Evolutionary conservation across 2,329 filamentous ascomycete species (phyloP), one percentile per base, ranked within the genome.

Genomic region (Aspergillus alliaceus): DNA sequence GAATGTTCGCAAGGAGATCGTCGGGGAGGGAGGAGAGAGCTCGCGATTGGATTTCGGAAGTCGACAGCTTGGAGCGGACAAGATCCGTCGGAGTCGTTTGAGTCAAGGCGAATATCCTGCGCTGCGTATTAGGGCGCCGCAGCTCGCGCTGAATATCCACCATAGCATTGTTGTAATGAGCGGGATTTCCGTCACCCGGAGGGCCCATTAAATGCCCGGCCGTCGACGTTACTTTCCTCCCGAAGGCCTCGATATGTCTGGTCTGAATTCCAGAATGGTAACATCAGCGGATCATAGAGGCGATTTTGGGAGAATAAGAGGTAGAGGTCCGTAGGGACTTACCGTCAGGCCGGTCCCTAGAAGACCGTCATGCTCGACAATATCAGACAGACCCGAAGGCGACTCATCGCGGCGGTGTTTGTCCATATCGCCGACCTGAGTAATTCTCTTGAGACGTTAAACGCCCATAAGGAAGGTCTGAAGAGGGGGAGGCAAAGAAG

Each of bases 31-130:
- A 93, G 44, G 91, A 88, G 55, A 98, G 79, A 48, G 95, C 95
- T 64, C 95, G 90, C 67, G 96, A 93, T 76, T 96, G 92, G 66
- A 98, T 98, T 79, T 99, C 95, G 64, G 86, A 82, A 20, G 90
- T 90, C 40, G 92, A 97, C 67, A 99, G 87, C 71, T 90, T 93
- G 59, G 91, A 93, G 65, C 95, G 90, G 66, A 98, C 90, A 52
- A 99, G 82, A 71, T 99, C 93, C 64, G 91, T 91, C n/a, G 95
- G 95, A 2, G 90, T 92, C 11, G 93, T 93, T 75, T 89, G 89
- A 52, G 93, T 88, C 77, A 98, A 89, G 60, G 91, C 90, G 75
- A 98, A 96, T 72, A 99, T 88, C 72, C 88, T 91, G 69, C 91
- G 88, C 77, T 98, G 95, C 42, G 96, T 83, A 56, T 83, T 84